phyloP scores from a whole-genome alignment of 1,139 yeast genomes.

The Williopsis jadinii region DNA sequence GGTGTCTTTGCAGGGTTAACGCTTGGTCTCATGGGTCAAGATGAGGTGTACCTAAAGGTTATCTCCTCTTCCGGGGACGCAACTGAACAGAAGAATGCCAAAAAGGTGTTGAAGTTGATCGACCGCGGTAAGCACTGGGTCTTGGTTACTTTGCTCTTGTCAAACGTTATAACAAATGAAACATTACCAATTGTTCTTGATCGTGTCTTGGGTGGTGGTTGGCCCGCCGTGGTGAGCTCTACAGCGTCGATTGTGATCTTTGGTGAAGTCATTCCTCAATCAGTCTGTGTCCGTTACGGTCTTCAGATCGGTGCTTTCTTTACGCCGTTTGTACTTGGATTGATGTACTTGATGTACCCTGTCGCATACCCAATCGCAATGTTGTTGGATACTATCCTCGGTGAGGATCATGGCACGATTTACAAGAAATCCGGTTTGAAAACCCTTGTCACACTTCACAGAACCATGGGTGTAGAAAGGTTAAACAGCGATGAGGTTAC shows the following conservation, averaged over 20 bases:
- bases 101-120: conserved; percentile 63
- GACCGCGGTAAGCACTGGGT: conserved; percentile 95
- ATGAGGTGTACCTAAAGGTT: conserved; percentile 80
- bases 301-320: conserved; percentile 85
- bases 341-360: conserved; percentile 91
- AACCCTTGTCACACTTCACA: conserved; percentile 86
- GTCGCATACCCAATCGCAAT: conserved; percentile 87
- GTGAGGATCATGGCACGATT: conserved; percentile 95
- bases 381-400: conserved; percentile 72
- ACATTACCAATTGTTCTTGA: conserved; percentile 92
- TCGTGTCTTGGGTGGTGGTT: conserved; percentile 91
- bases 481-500: conserved; percentile 94
- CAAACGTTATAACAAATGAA: conserved; percentile 92
- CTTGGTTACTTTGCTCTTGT: conserved; percentile 78
- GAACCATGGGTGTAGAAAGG: conserved; percentile 92
- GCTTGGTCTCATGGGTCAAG: conserved; percentile 95
- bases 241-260: conserved; percentile 90
- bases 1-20: conserved; percentile 97
- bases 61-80: conserved; percentile 43
- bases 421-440: conserved; percentile 91
- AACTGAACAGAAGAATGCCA: conserved; percentile 63
- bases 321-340: conserved; percentile 75
- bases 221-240: conserved; percentile 93
- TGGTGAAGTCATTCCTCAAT: conserved; percentile 96
- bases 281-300: conserved; percentile 88